Base-by-base conservation (phyloP, 352 stramenopile genomes). In the Phytopythium boreale region DNA sequence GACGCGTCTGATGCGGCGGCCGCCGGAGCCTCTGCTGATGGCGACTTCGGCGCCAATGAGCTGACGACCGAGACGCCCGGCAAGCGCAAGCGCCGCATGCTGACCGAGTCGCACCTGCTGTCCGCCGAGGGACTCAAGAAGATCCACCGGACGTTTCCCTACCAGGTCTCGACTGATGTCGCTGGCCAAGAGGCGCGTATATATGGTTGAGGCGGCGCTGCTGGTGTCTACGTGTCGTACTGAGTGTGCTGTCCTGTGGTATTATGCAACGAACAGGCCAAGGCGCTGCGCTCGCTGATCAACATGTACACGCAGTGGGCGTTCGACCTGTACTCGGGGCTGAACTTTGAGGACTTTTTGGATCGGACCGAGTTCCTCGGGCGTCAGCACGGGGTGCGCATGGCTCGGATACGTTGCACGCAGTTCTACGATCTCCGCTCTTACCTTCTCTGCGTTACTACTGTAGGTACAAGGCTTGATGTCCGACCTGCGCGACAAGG, bases 221-320 rank as follows among this genome's bases (percentile, higher is more conserved):
- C n/a, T n/a, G n/a, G n/a, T n/a, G n/a, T n/a, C n/a, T 39, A 22
- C 29, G 37, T 11, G 20, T 15, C 22, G 29, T 17, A 1, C 5
- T 29, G 65, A 27, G 0, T 7, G 2, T 22, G 11, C 3, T 58
- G 17, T 46, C 62, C 17, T 49, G 24, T 41, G n/a, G n/a, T n/a
- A n/a, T n/a, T n/a, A n/a, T n/a, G n/a, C n/a, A n/a, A n/a, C n/a
- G n/a, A n/a, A n/a, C 29, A 88, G 76, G 69, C 78, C 19, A 80
- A 90, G 53, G 83, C 86, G 37, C 62, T 95, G 47, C 71, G 65
- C 24, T 84, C 76, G 36, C 66, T 95, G 47, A 68, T 95, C 14
- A 82, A 82, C 50, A 88, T 88, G 80, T 95, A 95, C 76, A 92
- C 90, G 59, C 82, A 95, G 59, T 95, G 86, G 86, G 86, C 86